Percentiles rank a stretch among this genome's conserved stretches.
These are phyloP conservation scores for Withania somnifera DNA, from an alignment of 305 asterid species.

Conservation along the genomic window DNA sequence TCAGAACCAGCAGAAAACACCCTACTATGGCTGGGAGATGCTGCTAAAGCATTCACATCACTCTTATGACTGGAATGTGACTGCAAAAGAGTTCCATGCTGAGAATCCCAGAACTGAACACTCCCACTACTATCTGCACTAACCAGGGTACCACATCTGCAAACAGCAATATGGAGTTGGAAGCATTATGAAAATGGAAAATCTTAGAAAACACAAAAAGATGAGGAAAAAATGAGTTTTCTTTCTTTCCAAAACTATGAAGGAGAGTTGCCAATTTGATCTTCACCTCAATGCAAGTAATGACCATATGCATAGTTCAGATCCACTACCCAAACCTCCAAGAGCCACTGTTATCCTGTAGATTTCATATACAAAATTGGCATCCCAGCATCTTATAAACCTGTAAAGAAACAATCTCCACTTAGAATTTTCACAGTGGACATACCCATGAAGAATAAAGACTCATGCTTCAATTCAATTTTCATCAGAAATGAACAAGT, in stretches of 20 bases:
- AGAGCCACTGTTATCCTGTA: slow-evolving; percentile 78
- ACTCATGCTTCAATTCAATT: not conserved
- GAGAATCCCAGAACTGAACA: slow-evolving; percentile 90
- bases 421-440: not conserved
- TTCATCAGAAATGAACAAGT: not conserved
- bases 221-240: not conserved
- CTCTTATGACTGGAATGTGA: slow-evolving; percentile 87
- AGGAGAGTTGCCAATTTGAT: not conserved
- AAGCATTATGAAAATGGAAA: not conserved
- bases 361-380: slow-evolving; percentile 46
- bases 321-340: slow-evolving; percentile 63
- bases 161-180: slow-evolving; percentile 2
- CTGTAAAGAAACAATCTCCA: slow-evolving; percentile 20
- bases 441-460: not conserved
- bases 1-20: slow-evolving; percentile 95
- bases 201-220: not conserved
- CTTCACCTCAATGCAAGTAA: slow-evolving; percentile 74
- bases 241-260: not conserved
- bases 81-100: slow-evolving; percentile 76
- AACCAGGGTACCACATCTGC: slow-evolving; percentile 85
- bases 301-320: slow-evolving; percentile 87
- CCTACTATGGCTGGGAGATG: slow-evolving; percentile 70
- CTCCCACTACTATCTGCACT: slow-evolving; percentile 91
- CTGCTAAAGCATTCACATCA: slow-evolving; percentile 84
- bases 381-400: slow-evolving; percentile 95